A percentile compares a stretch with the other conserved stretches of the same genome.
Evolutionary conservation across 768 basidiomycete species (phyloP).

Genomic region (Russula sp.): DNA sequence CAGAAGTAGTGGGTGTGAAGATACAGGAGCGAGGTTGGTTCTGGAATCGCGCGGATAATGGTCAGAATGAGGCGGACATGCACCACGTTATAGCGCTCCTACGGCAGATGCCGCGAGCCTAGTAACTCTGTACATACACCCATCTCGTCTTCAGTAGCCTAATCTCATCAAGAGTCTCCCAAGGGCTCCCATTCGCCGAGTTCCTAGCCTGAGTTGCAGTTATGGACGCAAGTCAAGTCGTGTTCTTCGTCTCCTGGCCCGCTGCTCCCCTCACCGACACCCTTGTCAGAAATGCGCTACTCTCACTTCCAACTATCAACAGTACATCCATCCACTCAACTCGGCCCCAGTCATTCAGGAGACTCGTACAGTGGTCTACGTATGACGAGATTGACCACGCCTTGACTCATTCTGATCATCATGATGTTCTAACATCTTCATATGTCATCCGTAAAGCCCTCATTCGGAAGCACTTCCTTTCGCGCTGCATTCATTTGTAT

Average conservation of each 20-base stretch:
- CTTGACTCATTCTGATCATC: conserved; percentile 46
- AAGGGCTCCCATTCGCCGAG: too few species aligned
- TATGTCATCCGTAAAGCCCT: conserved; percentile 89
- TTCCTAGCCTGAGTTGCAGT: too few species aligned
- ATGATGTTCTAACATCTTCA: conserved; percentile 60
- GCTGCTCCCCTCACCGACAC: conserved; percentile 41
- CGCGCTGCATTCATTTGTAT: conserved; percentile 64
- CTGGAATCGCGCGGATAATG: conserved; percentile 10
- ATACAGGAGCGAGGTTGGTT: conserved; percentile 15
- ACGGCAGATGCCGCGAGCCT: conserved; percentile 22
- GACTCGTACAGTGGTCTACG: conserved; percentile 71
- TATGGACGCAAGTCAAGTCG: too few species aligned
- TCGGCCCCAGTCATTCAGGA: conserved; percentile 23
- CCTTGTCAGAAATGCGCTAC: conserved; percentile 37
- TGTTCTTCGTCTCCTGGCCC: conserved; percentile 37
- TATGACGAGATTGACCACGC: conserved; percentile 85
- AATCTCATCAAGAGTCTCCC: too few species aligned
- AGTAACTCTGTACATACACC: not conserved
- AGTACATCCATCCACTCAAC: conserved; percentile 21
- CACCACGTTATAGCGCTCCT: conserved; percentile 18
- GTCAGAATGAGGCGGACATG: conserved; percentile 12
- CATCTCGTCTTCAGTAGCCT: too few species aligned
- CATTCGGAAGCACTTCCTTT: conserved; percentile 91
- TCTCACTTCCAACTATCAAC: conserved; percentile 24
- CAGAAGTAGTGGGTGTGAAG: conserved; percentile 14